Conservation (phyloP, 352 stramenopile genomes). For the Phytopythium montanum region DNA sequence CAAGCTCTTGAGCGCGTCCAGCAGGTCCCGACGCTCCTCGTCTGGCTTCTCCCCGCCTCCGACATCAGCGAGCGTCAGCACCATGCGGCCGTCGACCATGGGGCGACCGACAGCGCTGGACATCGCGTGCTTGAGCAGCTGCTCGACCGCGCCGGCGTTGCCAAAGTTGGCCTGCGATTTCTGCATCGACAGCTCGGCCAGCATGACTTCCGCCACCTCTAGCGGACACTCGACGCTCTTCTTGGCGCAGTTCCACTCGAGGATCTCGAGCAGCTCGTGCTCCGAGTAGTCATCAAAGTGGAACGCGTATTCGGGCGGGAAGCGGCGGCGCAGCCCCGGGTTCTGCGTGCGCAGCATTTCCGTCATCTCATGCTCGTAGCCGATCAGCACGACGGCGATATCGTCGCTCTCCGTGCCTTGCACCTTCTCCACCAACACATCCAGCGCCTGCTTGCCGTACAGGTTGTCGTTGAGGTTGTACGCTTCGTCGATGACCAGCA, state of each 20-base stretch:
- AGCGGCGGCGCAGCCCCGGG: constrained; percentile 81
- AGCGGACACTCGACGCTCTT: constrained; percentile 47
- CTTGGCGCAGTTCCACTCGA: constrained; percentile 46
- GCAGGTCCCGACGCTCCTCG: constrained; percentile 22
- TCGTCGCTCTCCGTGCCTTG: constrained; percentile 88
- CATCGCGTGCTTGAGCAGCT: constrained; percentile 75
- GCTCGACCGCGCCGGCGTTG: constrained; percentile 87
- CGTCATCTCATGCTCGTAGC: constrained; percentile 89
- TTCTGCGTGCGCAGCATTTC: constrained; percentile 90
- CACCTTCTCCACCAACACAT: constrained; percentile 91
- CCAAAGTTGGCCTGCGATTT: constrained; percentile 85
- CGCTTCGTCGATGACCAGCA: constrained; percentile 93
- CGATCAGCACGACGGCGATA: constrained; percentile 90
- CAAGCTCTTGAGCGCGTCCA: constrained; percentile 41
- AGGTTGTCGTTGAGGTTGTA: constrained; percentile 85
- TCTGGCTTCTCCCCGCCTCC: constrained; percentile 25
- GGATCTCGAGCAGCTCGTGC: constrained; percentile 74
- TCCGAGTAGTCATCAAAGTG: constrained; percentile 92
- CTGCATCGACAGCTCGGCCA: constrained; percentile 64
- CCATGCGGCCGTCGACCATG: constrained; percentile 33
- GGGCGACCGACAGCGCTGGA: constrained; percentile 50
- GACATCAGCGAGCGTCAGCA: constrained; percentile 50
- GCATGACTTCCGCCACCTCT: constrained; percentile 44
- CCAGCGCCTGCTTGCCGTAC: constrained; percentile 71
- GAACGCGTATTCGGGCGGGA: constrained; percentile 87